Percentiles rank a stretch among this genome's conserved stretches.
These are phyloP conservation scores for Paxillus rubicundulus DNA, from an alignment of 768 basidiomycete genomes.

Conservation along the genomic window DNA sequence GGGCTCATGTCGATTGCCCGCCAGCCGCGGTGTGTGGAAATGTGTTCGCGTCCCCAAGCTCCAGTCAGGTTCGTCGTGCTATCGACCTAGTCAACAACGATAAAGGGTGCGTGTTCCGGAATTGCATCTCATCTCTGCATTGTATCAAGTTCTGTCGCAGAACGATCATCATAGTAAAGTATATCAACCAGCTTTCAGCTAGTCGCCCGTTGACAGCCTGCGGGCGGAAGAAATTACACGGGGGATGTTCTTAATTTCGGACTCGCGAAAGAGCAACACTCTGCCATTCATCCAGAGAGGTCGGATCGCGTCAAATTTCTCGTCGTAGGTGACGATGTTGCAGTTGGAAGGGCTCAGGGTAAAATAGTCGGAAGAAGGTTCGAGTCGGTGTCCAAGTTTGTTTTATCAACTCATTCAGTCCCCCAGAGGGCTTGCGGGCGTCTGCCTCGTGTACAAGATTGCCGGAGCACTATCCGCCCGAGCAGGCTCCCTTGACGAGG, in stretches of 20 bases:
- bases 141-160: conserved; percentile 34
- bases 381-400: background rate
- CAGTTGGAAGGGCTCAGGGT: conserved; percentile 78
- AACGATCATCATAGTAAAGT: conserved; percentile 85
- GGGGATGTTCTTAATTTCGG: conserved; percentile 93
- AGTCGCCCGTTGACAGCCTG: conserved; percentile 5
- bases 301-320: conserved; percentile 70
- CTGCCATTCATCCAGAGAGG: conserved; percentile 64
- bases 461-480: conserved; percentile 76
- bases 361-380: conserved; percentile 82
- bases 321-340: conserved; percentile 87
- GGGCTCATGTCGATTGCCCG: background rate
- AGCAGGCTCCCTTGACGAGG: conserved; percentile 66
- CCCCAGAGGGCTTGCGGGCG: conserved; percentile 74
- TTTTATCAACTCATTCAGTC: background rate
- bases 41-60: conserved; percentile 88
- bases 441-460: conserved; percentile 85
- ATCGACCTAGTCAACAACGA: conserved; percentile 75
- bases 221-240: conserved; percentile 67
- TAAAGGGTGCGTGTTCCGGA: conserved; percentile 51
- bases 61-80: conserved; percentile 77
- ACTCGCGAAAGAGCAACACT: conserved; percentile 81
- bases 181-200: conserved; percentile 4
- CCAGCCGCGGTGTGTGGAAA: conserved; percentile 81
- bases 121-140: background rate